Conservation (phyloP, 441 rosid genomes). For the Eruca vesicaria region DNA sequence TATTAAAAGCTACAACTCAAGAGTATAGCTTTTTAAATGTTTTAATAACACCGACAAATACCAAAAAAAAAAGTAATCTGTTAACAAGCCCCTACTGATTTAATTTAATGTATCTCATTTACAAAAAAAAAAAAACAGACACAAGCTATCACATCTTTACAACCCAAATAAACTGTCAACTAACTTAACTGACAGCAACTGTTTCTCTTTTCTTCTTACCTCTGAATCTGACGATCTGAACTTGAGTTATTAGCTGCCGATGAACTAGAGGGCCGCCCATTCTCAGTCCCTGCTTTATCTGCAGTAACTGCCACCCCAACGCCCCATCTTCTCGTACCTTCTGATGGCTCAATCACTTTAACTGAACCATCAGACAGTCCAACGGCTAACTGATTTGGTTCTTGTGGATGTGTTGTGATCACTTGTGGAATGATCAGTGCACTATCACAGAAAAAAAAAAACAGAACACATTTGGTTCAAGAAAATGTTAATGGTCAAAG, state of each 20-base stretch:
- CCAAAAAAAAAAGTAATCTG: background rate
- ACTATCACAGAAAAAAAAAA: slow-evolving; percentile 27
- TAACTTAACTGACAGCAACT: slow-evolving; percentile 27
- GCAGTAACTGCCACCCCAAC: slow-evolving; percentile 4
- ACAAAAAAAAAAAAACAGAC: slow-evolving; percentile 31
- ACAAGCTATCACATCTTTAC: slow-evolving; percentile 36
- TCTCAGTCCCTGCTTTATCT: slow-evolving; percentile 33
- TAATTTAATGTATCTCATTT: slow-evolving; percentile 28
- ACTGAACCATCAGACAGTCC: slow-evolving; percentile 65
- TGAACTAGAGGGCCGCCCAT: slow-evolving; percentile 36
- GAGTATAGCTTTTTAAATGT: slow-evolving; percentile 3
- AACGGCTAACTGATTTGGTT: slow-evolving; percentile 58
- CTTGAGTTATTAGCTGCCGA: slow-evolving; percentile 37
- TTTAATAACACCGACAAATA: background rate
- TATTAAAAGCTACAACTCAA: slow-evolving; percentile 3
- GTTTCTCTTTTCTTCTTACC: slow-evolving; percentile 12
- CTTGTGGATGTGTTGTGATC: slow-evolving; percentile 61
- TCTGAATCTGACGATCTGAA: slow-evolving; percentile 39
- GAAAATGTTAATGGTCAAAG: background rate
- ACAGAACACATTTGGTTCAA: background rate
- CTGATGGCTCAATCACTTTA: slow-evolving; percentile 61
- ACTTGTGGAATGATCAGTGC: slow-evolving; percentile 51
- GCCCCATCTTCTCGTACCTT: slow-evolving; percentile 44
- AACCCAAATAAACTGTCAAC: slow-evolving; percentile 26
- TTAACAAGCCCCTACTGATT: slow-evolving; percentile 16